Conservation (phyloP, 129 eudicot genomes). For the Dittrichia graveolens region DNA sequence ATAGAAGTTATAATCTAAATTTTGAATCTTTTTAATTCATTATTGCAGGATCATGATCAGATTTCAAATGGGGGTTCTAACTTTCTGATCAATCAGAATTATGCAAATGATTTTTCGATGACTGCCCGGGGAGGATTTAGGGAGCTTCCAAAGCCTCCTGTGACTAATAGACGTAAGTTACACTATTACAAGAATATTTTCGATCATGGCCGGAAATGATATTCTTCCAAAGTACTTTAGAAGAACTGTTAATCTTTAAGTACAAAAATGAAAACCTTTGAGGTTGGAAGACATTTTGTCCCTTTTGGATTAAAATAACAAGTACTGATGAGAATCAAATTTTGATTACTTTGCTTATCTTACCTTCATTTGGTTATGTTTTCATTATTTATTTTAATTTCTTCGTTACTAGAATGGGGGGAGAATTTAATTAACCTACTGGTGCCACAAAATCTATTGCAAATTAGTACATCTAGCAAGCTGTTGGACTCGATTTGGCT, state of each 20-base stretch:
- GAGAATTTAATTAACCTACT: neutral
- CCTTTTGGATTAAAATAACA: neutral
- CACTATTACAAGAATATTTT: neutral
- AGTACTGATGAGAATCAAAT: neutral
- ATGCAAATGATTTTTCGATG: conserved; percentile 37
- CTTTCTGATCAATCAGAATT: conserved; percentile 47
- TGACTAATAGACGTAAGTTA: conserved; percentile 61
- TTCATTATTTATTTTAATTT: neutral
- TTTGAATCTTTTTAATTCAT: neutral
- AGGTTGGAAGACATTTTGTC: neutral
- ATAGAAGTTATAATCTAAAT: neutral
- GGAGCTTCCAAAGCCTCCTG: conserved; percentile 65
- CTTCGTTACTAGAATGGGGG: neutral
- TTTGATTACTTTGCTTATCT: neutral
- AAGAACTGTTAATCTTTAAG: neutral
- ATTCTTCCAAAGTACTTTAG: too few species aligned
- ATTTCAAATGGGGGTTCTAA: conserved; percentile 51
- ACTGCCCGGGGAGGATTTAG: conserved; percentile 42
- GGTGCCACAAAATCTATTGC: neutral
- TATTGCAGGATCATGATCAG: conserved; percentile 50
- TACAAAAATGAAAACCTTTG: neutral
- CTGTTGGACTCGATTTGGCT: too few species aligned
- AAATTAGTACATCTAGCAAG: neutral
- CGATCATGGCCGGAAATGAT: neutral
- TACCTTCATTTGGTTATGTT: neutral